Conservation (phyloP, 805 yeast genomes). For the Maudiozyma barnettii region DNA sequence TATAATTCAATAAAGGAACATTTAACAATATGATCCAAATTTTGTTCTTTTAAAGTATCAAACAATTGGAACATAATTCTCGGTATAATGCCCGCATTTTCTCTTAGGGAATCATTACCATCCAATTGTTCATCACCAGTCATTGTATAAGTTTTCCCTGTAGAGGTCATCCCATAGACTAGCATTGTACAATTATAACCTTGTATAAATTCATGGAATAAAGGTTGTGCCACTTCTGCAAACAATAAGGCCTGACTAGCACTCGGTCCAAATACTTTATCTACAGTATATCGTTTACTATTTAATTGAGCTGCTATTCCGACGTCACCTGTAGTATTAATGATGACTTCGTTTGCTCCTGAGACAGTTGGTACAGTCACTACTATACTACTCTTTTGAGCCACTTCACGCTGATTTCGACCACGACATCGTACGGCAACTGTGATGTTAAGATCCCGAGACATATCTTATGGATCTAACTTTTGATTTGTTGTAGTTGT, state of each 20-base stretch:
- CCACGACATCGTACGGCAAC: conserved; percentile 61
- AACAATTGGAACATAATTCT: conserved; percentile 51
- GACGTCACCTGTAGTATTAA: conserved; percentile 34
- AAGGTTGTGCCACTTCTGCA: conserved; percentile 54
- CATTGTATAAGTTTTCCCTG: conserved; percentile 79
- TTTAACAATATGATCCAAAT: conserved; percentile 53
- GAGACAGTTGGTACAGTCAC: conserved; percentile 42
- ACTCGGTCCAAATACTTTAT: conserved; percentile 74
- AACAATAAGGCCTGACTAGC: conserved; percentile 64
- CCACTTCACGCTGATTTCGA: conserved; percentile 47
- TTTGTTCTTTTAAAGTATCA: conserved; percentile 33
- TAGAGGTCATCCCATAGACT: conserved; percentile 90
- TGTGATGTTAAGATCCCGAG: conserved; percentile 36
- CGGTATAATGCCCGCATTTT: conserved; percentile 58
- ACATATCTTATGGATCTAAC: not conserved
- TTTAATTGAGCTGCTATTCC: conserved; percentile 35
- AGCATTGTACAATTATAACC: conserved; percentile 77
- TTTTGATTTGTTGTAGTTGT: not conserved
- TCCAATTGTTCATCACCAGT: conserved; percentile 48
- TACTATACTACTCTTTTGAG: conserved; percentile 50
- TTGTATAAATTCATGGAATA: conserved; percentile 55
- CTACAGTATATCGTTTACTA: conserved; percentile 58
- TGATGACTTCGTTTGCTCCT: conserved; percentile 38
- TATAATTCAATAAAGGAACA: conserved; percentile 79
- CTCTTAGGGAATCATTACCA: conserved; percentile 28